Conservation (phyloP, 192 early-diverging fungal species). For the Allomyces javanicus region DNA sequence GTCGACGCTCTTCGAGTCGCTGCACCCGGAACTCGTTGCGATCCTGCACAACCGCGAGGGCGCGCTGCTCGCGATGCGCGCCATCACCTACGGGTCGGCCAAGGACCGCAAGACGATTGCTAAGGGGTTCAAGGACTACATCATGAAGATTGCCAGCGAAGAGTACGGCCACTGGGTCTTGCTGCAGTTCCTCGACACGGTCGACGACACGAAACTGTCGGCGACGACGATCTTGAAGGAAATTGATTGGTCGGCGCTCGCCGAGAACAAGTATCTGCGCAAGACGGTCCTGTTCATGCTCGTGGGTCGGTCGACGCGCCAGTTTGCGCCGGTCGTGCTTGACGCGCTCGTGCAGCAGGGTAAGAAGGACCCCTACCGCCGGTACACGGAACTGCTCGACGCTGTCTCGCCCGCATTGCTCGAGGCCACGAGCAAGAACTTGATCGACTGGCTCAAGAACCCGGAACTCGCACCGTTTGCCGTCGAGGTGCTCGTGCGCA, state of each 20-base stretch:
- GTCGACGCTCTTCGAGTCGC: neutral
- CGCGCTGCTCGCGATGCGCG: conserved; percentile 63
- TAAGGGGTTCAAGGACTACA: conserved; percentile 61
- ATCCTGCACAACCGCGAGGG: conserved; percentile 85
- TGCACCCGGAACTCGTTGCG: neutral
- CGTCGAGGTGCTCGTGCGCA: conserved; percentile 38
- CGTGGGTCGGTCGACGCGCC: conserved; percentile 49
- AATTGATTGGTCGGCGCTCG: conserved; percentile 17
- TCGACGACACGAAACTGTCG: conserved; percentile 83
- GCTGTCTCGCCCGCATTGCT: conserved; percentile 39
- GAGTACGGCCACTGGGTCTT: conserved; percentile 79
- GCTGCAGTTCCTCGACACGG: conserved; percentile 58
- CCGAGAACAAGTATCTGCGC: conserved; percentile 54
- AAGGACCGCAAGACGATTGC: conserved; percentile 86
- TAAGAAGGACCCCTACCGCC: conserved; percentile 62
- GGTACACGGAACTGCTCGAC: conserved; percentile 47
- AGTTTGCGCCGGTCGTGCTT: conserved; percentile 48
- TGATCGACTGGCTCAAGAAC: conserved; percentile 9
- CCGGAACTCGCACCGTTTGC: conserved; percentile 45
- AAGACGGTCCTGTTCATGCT: conserved; percentile 66
- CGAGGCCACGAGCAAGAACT: conserved; percentile 25
- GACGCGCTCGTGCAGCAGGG: conserved; percentile 34
- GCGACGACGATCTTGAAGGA: conserved; percentile 46
- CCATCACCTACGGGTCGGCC: conserved; percentile 50
- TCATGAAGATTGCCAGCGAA: conserved; percentile 61